A percentile compares a stretch with the other conserved stretches of the same genome.
These are phyloP conservation scores for Pseudogymnoascus verrucosus DNA, from an alignment of 2,329 filamentous ascomycete genomes.

Conservation along the genomic window DNA sequence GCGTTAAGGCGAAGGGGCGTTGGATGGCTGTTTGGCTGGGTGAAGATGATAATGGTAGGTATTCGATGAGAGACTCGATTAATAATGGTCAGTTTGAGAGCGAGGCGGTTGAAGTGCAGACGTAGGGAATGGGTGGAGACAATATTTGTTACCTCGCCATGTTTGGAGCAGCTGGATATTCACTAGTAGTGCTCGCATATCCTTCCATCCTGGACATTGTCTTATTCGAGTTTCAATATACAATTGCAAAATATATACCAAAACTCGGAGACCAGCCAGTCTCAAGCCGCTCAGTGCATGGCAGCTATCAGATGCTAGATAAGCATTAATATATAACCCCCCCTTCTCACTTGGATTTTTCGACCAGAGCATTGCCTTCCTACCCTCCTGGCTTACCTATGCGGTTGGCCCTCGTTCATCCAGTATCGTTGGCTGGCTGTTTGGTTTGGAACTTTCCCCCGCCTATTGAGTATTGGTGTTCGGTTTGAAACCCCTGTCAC, in stretches of 20 bases:
- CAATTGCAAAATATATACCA: background rate
- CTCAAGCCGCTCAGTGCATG: no score
- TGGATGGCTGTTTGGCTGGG: slow-evolving; percentile 31
- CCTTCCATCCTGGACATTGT: background rate
- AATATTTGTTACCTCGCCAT: background rate
- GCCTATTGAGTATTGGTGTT: no score
- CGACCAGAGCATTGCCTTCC: no score
- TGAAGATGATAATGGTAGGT: slow-evolving; percentile 4
- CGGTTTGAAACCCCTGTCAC: no score
- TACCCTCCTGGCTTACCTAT: no score
- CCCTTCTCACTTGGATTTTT: no score
- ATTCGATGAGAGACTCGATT: slow-evolving; percentile 6
- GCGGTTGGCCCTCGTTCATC: no score
- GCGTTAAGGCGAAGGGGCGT: slow-evolving; percentile 26
- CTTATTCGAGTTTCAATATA: background rate
- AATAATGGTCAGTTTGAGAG: slow-evolving; percentile 13
- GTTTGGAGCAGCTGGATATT: background rate
- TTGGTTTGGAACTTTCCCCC: no score
- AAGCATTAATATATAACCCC: no score
- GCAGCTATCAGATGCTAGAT: no score
- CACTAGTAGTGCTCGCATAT: background rate
- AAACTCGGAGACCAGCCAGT: background rate
- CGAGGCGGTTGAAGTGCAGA: slow-evolving; percentile 10
- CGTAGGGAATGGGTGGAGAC: background rate
- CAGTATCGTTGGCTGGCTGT: no score